Base-by-base conservation (phyloP, 495 filamentous ascomycete genomes). In the Neurospora sp. region DNA sequence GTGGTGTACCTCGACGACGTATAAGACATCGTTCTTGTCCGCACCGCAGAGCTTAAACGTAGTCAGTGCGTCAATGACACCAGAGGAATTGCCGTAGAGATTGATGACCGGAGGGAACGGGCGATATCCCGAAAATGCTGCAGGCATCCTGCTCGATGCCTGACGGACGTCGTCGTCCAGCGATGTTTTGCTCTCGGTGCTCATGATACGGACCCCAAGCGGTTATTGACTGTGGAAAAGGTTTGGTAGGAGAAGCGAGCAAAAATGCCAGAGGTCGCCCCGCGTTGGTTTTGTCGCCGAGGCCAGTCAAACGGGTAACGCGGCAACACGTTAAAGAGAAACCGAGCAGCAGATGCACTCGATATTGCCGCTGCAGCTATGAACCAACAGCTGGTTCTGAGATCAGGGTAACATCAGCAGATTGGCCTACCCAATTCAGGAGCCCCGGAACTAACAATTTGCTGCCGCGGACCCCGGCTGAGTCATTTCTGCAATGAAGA, bases 51-150 rank as follows among this genome's bases (percentile, higher is more conserved):
- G 75, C 39, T 72, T 76, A 11, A 37, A 23, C 0, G 71, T 72
- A 11, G 62, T 75, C 18, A 75, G 31, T 3, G 54, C 60, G 37
- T n/a, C 31, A 2, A 72, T 31, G 40, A 71, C 35, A 9, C 72
- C 72, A 54, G 40, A 69, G 70, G 35, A 70, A 18, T 74, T 76
- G 39, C 39, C 31, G 72, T 76, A 71, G n/a, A 74, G 49, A 31
- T 76, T 76, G 38, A 76, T 74, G 46, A 76, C 20, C 1, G 74
- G 35, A 6, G 72, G 72, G 23, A 76, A 76, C 12, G 74, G 49
- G 39, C 71, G 72, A 23, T 75, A 73, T 39, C 74, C 71, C n/a
- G 9, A 4, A n/a, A 75, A 72, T 8, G 27, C 37, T 40, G 41
- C 7, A 37, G 71, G 41, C 18, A 46, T 40, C 11, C 27, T 44